A percentile compares a stretch with the other conserved stretches of the same genome.
Evolutionary conservation across 2,329 filamentous ascomycete species (phyloP).

Genomic region (Fusarium sp.): DNA sequence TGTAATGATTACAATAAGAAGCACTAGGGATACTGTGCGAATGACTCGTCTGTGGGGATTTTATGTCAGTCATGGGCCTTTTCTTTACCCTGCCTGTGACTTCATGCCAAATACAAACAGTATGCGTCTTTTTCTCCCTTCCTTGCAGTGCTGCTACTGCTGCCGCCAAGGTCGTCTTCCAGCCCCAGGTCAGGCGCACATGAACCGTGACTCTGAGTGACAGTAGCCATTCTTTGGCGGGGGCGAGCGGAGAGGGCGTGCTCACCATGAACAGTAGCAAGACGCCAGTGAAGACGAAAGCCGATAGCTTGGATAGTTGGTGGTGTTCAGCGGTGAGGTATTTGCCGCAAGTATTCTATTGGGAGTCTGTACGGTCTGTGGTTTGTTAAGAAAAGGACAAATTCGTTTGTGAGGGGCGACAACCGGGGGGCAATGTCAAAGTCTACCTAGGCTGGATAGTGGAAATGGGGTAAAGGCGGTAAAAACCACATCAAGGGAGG

Average conservation of each 20-base stretch:
- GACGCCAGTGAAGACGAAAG: conserved; percentile 16
- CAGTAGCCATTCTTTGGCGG: conserved; percentile 22
- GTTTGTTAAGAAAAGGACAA: neutral
- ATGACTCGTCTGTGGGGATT: conserved; percentile 39
- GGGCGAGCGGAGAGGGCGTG: conserved; percentile 26
- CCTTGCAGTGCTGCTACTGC: neutral
- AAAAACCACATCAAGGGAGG: conserved; percentile 23
- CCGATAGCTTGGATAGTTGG: conserved; percentile 8
- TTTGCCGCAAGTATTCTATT: neutral
- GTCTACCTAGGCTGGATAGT: neutral
- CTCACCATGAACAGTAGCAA: conserved; percentile 41
- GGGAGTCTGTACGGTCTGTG: neutral
- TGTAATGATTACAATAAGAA: conserved; percentile 3
- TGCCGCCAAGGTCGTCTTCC: conserved; percentile 19
- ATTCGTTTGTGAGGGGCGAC: conserved; percentile 3
- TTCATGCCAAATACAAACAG: conserved; percentile 5
- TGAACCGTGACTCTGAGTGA: conserved; percentile 38
- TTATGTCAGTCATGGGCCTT: conserved; percentile 33
- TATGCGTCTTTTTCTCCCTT: conserved; percentile 28
- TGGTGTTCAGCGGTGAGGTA: conserved; percentile 16
- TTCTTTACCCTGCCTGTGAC: conserved; percentile 11
- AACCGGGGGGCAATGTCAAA: too few relatives aligned
- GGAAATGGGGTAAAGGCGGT: conserved; percentile 4
- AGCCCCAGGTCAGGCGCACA: conserved; percentile 39
- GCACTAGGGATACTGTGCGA: conserved; percentile 22